Conservation (phyloP, 2,329 filamentous ascomycete genomes). For the Colletotrichum godetiae region DNA sequence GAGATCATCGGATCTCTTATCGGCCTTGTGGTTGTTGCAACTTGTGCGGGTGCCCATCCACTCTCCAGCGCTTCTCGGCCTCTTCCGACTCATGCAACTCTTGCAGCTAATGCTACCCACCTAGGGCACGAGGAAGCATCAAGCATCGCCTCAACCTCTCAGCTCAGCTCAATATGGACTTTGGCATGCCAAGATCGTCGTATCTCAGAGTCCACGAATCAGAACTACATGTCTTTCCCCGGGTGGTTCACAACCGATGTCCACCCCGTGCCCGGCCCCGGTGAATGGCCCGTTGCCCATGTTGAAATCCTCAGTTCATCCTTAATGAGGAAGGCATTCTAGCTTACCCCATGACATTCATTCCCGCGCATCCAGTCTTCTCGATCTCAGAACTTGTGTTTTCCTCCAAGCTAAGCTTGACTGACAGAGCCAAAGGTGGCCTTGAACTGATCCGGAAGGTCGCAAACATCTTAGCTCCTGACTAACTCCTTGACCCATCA, state of each 20-base stretch:
- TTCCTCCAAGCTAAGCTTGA: not conserved
- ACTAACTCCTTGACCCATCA: not conserved
- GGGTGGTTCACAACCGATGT: not conserved
- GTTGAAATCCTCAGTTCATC: conserved; percentile 1
- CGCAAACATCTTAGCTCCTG: not conserved
- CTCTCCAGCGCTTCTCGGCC: not conserved
- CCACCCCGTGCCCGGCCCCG: not conserved
- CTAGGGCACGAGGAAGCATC: not conserved
- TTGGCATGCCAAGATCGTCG: conserved; percentile 5
- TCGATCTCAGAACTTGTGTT: not conserved
- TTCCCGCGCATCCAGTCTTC: not conserved
- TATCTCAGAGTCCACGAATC: not conserved
- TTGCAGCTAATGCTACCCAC: not conserved
- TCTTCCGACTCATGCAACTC: not conserved
- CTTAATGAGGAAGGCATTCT: conserved; percentile 20
- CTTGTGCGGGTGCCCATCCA: not conserved
- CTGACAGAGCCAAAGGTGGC: not conserved
- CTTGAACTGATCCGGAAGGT: conserved; percentile 22
- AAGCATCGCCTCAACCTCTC: not conserved
- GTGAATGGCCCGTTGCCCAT: not conserved
- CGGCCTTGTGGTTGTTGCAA: not conserved
- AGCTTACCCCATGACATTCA: not conserved
- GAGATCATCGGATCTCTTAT: not conserved
- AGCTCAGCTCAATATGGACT: not conserved
- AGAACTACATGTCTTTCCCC: not conserved